Evolutionary conservation across 2,329 filamentous ascomycete species (phyloP), one percentile per base, ranked within the genome.

Genomic region (Nemania sp.): DNA sequence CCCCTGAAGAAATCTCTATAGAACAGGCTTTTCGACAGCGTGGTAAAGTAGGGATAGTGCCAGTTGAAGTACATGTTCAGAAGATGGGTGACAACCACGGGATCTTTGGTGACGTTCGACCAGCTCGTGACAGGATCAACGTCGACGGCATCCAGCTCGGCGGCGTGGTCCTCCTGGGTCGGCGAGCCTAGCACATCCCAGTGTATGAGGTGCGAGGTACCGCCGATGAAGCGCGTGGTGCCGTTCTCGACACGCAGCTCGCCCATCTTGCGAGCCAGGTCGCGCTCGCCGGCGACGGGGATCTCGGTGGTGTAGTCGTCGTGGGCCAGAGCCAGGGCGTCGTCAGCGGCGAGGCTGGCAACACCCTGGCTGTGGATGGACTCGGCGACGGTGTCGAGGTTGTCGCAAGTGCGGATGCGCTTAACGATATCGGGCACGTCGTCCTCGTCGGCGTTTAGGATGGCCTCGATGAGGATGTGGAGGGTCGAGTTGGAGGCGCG

Each of bases 41-140:
- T 94, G 3, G 91, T 93, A 70, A 97, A 99, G 73, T 94, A 97
- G 15, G 91, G 87, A 71, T 97, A 97, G 72, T 97, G 94, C 89
- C 93, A 97, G 64, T 86, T 91, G 74, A 97, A 97, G 73, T 99
- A 99, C 90, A 97, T 92, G 66, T 92, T 93, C 68, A 99, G 84
- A 15, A 99, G 82, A 71, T 97, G 93, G 14, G 86, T 82, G 63
- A 97, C 85, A 40, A 96, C 78, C 49, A 88, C 82, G 20, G 85
- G 80, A 68, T 97, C 91, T 45, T 84, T 79, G 1, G 91, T 96
- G 40, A 96, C 91, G 14, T 80, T 83, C 0, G 93, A 96, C 94
- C 94, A 99, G 49, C 88, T 92, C 17, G 84, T 86, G 49, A 94
- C 79, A 3, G 91, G 86, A 57, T 93, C 82, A 46, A 88, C 83